Conservation (phyloP, 1,284 basidiomycete species). For the Apiotrichum gamsii region DNA sequence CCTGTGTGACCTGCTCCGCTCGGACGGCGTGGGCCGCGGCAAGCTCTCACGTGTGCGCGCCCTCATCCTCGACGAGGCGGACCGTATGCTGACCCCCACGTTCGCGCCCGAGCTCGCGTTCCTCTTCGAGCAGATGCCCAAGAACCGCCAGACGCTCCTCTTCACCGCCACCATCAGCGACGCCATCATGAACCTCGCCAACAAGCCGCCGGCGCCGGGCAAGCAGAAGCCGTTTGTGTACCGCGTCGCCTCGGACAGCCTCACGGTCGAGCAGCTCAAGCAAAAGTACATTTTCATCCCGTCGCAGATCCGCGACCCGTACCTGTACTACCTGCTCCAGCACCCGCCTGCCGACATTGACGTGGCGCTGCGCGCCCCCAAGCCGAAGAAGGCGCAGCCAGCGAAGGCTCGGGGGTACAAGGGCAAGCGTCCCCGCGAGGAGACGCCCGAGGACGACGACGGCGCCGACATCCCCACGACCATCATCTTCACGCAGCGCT, state of each 20-base stretch:
- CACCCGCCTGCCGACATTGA: slow-evolving; percentile 74
- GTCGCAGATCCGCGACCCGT: slow-evolving; percentile 87
- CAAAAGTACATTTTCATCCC: slow-evolving; percentile 92
- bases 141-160: slow-evolving; percentile 84
- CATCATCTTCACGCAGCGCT: slow-evolving; percentile 88
- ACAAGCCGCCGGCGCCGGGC: slow-evolving; percentile 66
- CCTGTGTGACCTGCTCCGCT: slow-evolving; percentile 82
- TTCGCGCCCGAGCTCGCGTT: slow-evolving; percentile 81
- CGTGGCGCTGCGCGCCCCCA: slow-evolving; percentile 37
- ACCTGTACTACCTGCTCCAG: slow-evolving; percentile 83
- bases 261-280: slow-evolving; percentile 76
- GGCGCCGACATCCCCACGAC: slow-evolving; percentile 69
- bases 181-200: slow-evolving; percentile 73
- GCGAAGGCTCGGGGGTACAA: not conserved
- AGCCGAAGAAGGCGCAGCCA: slow-evolving; percentile 19
- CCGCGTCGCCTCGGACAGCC: slow-evolving; percentile 66
- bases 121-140: slow-evolving; percentile 72
- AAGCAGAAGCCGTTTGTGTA: slow-evolving; percentile 85
- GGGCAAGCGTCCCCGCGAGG: slow-evolving; percentile 26
- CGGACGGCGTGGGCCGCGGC: slow-evolving; percentile 57
- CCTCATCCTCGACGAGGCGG: slow-evolving; percentile 92
- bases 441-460: slow-evolving; percentile 40
- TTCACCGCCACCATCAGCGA: slow-evolving; percentile 94
- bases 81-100: slow-evolving; percentile 81
- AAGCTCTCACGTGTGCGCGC: slow-evolving; percentile 78